Conservation (phyloP, 225 moss, liverwort and hornwort species). For the Anthoceros angustus region DNA sequence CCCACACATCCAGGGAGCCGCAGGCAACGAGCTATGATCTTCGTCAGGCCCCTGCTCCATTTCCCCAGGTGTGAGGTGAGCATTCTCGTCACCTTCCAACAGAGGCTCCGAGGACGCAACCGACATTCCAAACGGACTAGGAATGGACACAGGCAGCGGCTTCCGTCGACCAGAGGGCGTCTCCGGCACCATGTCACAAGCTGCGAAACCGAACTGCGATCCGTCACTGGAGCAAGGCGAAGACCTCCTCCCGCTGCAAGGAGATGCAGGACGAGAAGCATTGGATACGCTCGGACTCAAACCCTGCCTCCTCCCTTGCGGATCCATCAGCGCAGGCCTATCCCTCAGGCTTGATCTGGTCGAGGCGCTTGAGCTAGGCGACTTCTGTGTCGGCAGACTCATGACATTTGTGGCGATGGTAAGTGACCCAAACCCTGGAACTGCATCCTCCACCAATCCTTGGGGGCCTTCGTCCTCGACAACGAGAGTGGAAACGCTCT, state of each 20-base stretch:
- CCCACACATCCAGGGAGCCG: conserved; percentile 23
- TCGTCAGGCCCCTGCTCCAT: neutral
- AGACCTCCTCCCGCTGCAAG: neutral
- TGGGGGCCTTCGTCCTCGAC: no score
- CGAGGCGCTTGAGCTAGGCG: neutral
- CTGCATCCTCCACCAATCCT: neutral
- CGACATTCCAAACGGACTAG: neutral
- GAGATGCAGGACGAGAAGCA: neutral
- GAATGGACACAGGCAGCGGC: neutral
- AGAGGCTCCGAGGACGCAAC: neutral
- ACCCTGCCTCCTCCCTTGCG: neutral
- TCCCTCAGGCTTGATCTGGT: neutral
- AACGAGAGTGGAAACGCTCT: no score
- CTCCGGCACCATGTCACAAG: neutral
- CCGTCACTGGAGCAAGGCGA: neutral
- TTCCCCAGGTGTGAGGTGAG: neutral
- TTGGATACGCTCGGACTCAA: neutral
- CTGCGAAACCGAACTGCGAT: neutral
- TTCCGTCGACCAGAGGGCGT: neutral
- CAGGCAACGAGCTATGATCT: neutral
- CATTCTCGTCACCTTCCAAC: neutral
- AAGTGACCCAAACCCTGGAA: neutral
- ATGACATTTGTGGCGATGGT: neutral
- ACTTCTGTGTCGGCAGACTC: neutral
- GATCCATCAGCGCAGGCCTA: neutral